Evolutionary conservation across 805 yeast species (phyloP).

Genomic region (Wickerhamomyces bisporus): DNA sequence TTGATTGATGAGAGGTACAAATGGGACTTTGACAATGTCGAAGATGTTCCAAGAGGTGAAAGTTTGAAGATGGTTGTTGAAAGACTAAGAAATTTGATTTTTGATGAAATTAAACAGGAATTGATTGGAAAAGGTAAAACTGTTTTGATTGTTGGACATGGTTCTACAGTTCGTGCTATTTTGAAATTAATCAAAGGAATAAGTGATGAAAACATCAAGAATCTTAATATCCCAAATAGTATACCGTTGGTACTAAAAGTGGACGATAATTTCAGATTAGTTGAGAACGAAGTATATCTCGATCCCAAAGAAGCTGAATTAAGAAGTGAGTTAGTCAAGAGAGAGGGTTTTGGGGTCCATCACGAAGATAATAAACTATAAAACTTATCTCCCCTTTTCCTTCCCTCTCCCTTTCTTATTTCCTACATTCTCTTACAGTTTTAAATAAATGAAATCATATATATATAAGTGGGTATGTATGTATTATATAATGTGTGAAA

Average conservation of each 20-base stretch:
- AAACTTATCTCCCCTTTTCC: no score
- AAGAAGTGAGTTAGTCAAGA: slow-evolving; percentile 75
- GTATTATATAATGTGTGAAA: no score
- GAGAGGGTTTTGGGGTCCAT: slow-evolving; percentile 49
- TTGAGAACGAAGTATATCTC: slow-evolving; percentile 56
- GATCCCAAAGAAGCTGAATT: slow-evolving; percentile 78
- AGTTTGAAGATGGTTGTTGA: slow-evolving; percentile 67
- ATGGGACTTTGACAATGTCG: slow-evolving; percentile 19
- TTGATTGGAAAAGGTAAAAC: slow-evolving; percentile 42
- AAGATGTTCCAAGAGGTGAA: slow-evolving; percentile 64
- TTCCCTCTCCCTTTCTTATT: no score
- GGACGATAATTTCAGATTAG: slow-evolving; percentile 44
- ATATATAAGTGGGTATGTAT: no score
- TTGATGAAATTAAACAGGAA: slow-evolving; percentile 44
- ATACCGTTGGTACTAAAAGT: slow-evolving; percentile 70
- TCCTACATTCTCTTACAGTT: no score
- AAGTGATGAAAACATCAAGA: slow-evolving; percentile 63
- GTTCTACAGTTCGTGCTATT: slow-evolving; percentile 73
- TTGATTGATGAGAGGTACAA: slow-evolving; percentile 31
- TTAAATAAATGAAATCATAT: no score
- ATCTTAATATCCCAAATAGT: slow-evolving; percentile 78
- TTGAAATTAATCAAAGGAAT: slow-evolving; percentile 63
- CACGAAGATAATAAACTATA: neutral
- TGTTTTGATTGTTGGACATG: slow-evolving; percentile 73
- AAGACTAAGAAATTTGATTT: slow-evolving; percentile 56